Evolutionary conservation across 257 asterid species (phyloP).

Genomic region (Eucommia ulmoides): DNA sequence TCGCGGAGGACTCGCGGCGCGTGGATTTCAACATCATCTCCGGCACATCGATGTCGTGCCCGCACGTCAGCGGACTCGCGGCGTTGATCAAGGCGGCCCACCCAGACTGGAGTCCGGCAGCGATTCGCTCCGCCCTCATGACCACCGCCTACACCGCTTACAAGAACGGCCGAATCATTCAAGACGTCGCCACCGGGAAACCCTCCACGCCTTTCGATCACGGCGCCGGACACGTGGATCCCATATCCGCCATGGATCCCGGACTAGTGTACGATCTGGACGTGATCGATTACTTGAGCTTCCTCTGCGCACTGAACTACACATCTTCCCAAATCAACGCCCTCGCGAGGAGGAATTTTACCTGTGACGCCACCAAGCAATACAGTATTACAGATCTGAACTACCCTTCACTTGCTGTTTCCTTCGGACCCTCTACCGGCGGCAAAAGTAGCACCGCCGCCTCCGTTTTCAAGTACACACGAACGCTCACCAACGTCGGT

Average conservation of each 20-base stretch:
- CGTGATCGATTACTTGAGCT: slow-evolving; percentile 38
- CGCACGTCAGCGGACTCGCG: slow-evolving; percentile 77
- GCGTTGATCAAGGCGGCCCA: slow-evolving; percentile 50
- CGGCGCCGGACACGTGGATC: slow-evolving; percentile 91
- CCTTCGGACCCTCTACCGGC: slow-evolving; percentile 14
- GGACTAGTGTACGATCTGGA: slow-evolving; percentile 71
- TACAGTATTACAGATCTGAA: slow-evolving; percentile 64
- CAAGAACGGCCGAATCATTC: slow-evolving; percentile 39
- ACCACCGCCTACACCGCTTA: slow-evolving; percentile 59
- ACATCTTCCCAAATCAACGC: slow-evolving; percentile 42
- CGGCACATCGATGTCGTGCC: slow-evolving; percentile 84
- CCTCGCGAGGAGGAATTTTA: slow-evolving; percentile 55
- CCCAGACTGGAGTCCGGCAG: slow-evolving; percentile 65
- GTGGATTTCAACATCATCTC: slow-evolving; percentile 61
- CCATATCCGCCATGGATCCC: slow-evolving; percentile 67
- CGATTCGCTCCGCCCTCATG: slow-evolving; percentile 43
- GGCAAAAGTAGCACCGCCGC: slow-evolving; percentile 13
- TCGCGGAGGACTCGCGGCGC: slow-evolving; percentile 45
- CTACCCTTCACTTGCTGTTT: slow-evolving; percentile 75
- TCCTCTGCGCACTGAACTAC: slow-evolving; percentile 72
- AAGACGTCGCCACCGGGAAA: slow-evolving; percentile 60
- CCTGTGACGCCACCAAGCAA: slow-evolving; percentile 33
- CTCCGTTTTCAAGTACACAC: slow-evolving; percentile 41
- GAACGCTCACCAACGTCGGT: slow-evolving; percentile 76
- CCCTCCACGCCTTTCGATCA: slow-evolving; percentile 74